A percentile compares a stretch with the other conserved stretches of the same genome.
These are phyloP conservation scores for Rhododendron simsii DNA, from an alignment of 148 eudicot species.

Conservation along the genomic window DNA sequence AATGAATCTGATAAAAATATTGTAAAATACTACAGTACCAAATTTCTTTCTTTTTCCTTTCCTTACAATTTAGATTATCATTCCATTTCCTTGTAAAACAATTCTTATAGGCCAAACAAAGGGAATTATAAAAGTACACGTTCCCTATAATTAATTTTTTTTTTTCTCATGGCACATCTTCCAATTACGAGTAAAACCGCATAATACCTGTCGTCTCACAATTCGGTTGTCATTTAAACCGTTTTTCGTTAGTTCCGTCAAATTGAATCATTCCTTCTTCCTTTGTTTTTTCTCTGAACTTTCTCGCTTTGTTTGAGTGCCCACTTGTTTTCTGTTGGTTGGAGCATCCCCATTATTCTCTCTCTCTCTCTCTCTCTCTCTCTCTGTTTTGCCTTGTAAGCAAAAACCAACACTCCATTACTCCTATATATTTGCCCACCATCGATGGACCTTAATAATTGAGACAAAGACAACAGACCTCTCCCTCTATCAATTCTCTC, in stretches of 20 bases:
- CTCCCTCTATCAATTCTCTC: neutral
- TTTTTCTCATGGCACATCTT: neutral
- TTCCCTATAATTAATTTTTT: no score
- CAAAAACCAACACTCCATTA: neutral
- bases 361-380: neutral
- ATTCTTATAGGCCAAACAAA: no score
- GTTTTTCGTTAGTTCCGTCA: neutral
- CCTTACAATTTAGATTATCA: no score
- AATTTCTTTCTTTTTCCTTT: no score
- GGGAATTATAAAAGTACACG: no score
- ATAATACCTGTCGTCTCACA: neutral
- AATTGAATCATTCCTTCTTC: neutral
- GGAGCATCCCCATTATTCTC: neutral
- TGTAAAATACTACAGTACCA: no score
- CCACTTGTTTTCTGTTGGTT: neutral
- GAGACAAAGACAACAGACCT: conserved; percentile 12
- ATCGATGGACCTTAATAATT: neutral
- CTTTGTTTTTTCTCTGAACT: neutral
- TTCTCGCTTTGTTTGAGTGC: neutral
- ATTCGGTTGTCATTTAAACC: neutral
- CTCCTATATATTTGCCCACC: neutral
- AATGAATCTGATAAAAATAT: no score
- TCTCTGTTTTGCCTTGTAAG: neutral
- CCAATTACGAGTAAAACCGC: neutral
- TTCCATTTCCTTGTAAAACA: no score